Percentiles rank a stretch among this genome's conserved stretches.
These are phyloP conservation scores for Ensete ventricosum DNA, from an alignment of 176 grass and related monocot species.

Conservation along the genomic window DNA sequence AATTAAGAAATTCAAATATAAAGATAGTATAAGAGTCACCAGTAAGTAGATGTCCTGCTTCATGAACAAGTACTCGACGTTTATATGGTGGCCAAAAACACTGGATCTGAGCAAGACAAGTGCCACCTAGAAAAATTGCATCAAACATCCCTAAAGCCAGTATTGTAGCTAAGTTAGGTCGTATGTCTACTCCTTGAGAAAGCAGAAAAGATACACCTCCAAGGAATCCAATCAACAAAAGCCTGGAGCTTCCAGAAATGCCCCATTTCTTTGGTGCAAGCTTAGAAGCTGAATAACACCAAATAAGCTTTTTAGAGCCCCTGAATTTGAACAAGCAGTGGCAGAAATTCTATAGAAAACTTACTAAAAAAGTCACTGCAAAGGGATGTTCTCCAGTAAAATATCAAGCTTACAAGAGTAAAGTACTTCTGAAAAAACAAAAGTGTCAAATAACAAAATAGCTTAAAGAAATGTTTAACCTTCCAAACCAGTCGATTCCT, in stretches of 20 bases:
- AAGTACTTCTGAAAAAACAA: neutral
- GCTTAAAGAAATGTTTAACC: slow-evolving; percentile 27
- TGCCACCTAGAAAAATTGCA: slow-evolving; percentile 71
- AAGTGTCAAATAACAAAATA: neutral
- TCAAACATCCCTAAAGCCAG: slow-evolving; percentile 55
- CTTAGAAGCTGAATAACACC: slow-evolving; percentile 48
- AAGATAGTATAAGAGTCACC: slow-evolving; percentile 25
- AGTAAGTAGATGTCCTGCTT: slow-evolving; percentile 89
- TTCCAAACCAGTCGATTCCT: slow-evolving; percentile 83
- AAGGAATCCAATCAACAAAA: slow-evolving; percentile 53
- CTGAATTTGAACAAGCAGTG: neutral
- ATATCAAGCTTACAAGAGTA: neutral
- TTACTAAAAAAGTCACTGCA: neutral
- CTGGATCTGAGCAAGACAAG: slow-evolving; percentile 65
- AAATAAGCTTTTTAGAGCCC: neutral
- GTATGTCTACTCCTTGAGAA: slow-evolving; percentile 66
- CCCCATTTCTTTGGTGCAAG: slow-evolving; percentile 94
- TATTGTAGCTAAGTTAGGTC: slow-evolving; percentile 62
- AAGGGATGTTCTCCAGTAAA: neutral
- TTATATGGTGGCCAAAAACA: slow-evolving; percentile 89
- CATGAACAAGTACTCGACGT: slow-evolving; percentile 70
- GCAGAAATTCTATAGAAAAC: neutral
- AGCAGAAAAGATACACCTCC: slow-evolving; percentile 62
- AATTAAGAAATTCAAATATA: neutral
- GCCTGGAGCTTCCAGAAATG: slow-evolving; percentile 50